These are phyloP conservation scores for Fusarium secorum DNA, from an alignment of 2,329 filamentous ascomycete genomes.

Conservation along the genomic window DNA sequence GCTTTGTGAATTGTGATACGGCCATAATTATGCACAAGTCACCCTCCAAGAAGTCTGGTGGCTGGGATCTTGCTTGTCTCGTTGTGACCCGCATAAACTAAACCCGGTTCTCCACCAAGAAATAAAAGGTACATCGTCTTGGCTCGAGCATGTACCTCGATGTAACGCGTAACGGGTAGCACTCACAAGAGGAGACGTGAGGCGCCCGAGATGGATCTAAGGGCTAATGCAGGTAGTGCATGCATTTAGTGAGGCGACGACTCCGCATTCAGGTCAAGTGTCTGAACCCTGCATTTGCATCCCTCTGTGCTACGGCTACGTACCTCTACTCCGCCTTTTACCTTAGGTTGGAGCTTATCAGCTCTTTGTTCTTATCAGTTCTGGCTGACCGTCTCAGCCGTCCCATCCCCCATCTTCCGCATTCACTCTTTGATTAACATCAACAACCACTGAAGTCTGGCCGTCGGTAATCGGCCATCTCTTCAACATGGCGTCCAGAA, in stretches of 20 bases:
- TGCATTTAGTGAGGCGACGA: conserved; percentile 11
- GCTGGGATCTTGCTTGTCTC: conserved; percentile 7
- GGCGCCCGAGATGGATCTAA: neutral
- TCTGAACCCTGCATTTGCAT: conserved; percentile 12
- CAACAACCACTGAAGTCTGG: conserved; percentile 5
- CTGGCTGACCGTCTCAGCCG: neutral
- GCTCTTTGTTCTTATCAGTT: conserved; percentile 30
- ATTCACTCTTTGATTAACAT: conserved; percentile 5
- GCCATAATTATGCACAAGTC: neutral
- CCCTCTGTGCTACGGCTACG: neutral
- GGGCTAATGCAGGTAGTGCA: neutral
- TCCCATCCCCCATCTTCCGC: conserved; percentile 3
- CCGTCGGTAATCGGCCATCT: neutral
- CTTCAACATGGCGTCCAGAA: conserved; percentile 71
- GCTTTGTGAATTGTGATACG: neutral
- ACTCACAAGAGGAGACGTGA: neutral
- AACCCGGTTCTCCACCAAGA: conserved; percentile 4
- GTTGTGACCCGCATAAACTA: neutral
- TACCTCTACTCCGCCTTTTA: conserved; percentile 13
- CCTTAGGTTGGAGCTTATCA: conserved; percentile 25
- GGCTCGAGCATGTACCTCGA: neutral
- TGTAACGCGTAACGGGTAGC: conserved; percentile 14
- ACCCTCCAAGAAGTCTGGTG: neutral
- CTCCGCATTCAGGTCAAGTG: conserved; percentile 13
- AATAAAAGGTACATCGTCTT: conserved; percentile 4